Base-by-base conservation (phyloP, 164 flowering plant species). In the Vitis rupestris region DNA sequence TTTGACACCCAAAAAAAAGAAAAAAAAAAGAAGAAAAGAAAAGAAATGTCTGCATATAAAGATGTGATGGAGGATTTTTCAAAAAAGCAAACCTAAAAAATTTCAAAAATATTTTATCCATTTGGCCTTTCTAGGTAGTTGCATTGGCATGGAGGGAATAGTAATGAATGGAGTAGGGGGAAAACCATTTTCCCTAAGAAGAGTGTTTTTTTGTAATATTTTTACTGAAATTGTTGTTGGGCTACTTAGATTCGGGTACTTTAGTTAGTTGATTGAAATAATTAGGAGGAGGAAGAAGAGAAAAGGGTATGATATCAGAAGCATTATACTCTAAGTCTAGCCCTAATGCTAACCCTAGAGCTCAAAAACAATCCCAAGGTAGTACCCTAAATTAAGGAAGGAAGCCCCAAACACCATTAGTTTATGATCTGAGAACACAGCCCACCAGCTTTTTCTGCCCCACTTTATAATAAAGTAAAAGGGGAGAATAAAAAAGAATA, bases 391-490 rank as follows among this genome's bases (percentile, higher is more conserved):
- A 68, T 64, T 53, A 72, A 65, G 76, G 79, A 63, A 59, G 50
- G 50, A 51, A 69, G 75, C 49, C 54, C 70, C 78, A 10, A 63
- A 47, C 57, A 55, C 61, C 69, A 61, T 55, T 75, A 72, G 51
- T 69, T 71, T 72, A 67, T 53, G 49, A 44, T 56, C 76, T 72
- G 70, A 76, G 67, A 81, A 65, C 80, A 70, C 79, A 23, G 59
- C 69, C 71, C 82, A 76, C 79, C 76, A 71, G 70, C 81, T 72
- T 82, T 82, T 82, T 58, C 16, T 73, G 75, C 65, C 75, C 76
- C 70, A 70, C 80, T 82, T 82, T 78, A 50, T 67, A 60, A 75
- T 65, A 80, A 82, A 77, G 85, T 75, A 70, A 79, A 79, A 79
- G 73, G 59, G 70, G 65, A 59, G 74, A 71, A 71, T 74, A 76